A percentile compares a stretch with the other conserved stretches of the same genome.
Conservation (phyloP, 2,329 filamentous ascomycete species). For the Polychaeton citri region DNA sequence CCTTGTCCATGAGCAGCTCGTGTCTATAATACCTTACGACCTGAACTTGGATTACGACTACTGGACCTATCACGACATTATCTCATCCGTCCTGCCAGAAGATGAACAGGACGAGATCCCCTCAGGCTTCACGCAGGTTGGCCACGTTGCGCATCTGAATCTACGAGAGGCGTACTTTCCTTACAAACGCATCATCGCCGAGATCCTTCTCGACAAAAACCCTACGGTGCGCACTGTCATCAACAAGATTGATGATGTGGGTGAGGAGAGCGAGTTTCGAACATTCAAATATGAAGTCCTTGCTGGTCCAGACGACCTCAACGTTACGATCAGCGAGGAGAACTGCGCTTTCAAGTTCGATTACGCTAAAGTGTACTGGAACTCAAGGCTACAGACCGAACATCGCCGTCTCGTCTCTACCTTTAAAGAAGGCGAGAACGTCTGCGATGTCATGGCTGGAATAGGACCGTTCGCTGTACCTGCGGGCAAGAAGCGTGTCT, state of each 20-base stretch:
- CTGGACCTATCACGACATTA: constrained; percentile 79
- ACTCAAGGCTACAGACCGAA: constrained; percentile 78
- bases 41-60: constrained; percentile 69
- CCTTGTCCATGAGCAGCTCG: constrained; percentile 52
- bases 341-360: constrained; percentile 84
- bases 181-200: constrained; percentile 74
- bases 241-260: constrained; percentile 87
- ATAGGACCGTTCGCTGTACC: constrained; percentile 92
- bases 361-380: constrained; percentile 97
- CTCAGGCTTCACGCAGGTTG: constrained; percentile 73
- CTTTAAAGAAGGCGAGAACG: constrained; percentile 74
- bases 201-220: constrained; percentile 86
- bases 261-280: constrained; percentile 69
- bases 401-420: constrained; percentile 65
- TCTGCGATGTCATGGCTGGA: constrained; percentile 94
- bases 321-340: constrained; percentile 71
- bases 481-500: constrained; percentile 76
- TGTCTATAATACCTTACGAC: constrained; percentile 62
- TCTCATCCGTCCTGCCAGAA: constrained; percentile 66
- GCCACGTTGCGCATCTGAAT: constrained; percentile 89
- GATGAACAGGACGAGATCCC: constrained; percentile 70
- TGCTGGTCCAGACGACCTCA: constrained; percentile 65
- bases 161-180: constrained; percentile 69
- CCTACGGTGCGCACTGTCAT: constrained; percentile 72
- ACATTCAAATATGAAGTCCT: constrained; percentile 91